phyloP scores from a whole-genome alignment of 345 rosid species.

The Pugionium cornutum region DNA sequence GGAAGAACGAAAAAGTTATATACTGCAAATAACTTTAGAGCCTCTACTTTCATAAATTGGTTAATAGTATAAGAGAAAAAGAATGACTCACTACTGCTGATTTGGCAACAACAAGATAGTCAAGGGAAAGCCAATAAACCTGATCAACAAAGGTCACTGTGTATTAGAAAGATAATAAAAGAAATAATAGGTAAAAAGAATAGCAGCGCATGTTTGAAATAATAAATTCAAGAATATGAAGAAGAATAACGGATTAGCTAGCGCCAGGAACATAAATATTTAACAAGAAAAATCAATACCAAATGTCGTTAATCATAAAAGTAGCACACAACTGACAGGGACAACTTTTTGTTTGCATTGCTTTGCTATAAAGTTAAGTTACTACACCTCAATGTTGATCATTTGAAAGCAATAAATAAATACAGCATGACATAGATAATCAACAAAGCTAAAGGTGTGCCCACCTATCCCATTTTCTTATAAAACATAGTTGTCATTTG shows the following conservation, averaged over 20 bases:
- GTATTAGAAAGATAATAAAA: slow-evolving; percentile 7
- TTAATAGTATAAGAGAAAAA: slow-evolving; percentile 15
- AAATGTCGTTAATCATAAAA: slow-evolving; percentile 10
- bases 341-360: neutral
- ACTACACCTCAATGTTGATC: slow-evolving; percentile 13
- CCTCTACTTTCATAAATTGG: slow-evolving; percentile 13
- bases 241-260: slow-evolving; percentile 11
- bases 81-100: slow-evolving; percentile 75
- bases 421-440: slow-evolving; percentile 12
- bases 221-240: neutral
- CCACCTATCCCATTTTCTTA: neutral
- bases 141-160: slow-evolving; percentile 40
- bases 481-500: neutral
- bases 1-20: slow-evolving; percentile 24
- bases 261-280: slow-evolving; percentile 18
- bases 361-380: neutral
- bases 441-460: slow-evolving; percentile 11
- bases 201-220: slow-evolving; percentile 4
- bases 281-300: neutral
- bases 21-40: slow-evolving; percentile 20
- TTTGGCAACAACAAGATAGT: slow-evolving; percentile 81
- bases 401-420: neutral
- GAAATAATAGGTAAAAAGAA: slow-evolving; percentile 10
- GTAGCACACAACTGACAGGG: slow-evolving; percentile 2
- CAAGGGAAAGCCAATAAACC: slow-evolving; percentile 92